Base-by-base conservation (phyloP, 257 asterid species). In the Eucommia ulmoides region DNA sequence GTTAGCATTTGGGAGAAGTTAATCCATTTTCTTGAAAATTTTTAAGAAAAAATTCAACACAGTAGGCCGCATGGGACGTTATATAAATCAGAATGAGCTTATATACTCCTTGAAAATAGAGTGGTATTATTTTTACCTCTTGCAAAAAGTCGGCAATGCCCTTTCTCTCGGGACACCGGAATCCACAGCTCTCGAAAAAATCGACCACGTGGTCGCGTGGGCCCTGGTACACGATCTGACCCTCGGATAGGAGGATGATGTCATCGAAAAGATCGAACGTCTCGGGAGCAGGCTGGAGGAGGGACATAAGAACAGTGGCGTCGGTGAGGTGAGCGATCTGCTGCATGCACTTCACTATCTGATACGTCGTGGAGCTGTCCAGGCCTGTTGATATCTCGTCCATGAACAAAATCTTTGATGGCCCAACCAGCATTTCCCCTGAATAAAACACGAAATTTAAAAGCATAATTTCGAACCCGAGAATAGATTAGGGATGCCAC, bases 371-470 rank as follows among this genome's bases (percentile, higher is more conserved):
- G 8, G 94, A 80, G 62, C 91, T 83, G 68, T 83, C 94, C 33
- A 83, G 71, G 4, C 94, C 94, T 0, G 87, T 83, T 6, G 91
- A 79, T 54, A 83, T 83, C 65, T 83, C 94, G 29, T 83, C 94
- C 94, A 83, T 80, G 22, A 79, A 77, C 12, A 80, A 53, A 19
- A 82, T 69, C 61, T 68, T 80, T 7, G 84, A 71, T 55, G 87
- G 91, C 45, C 94, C 91, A 38, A 83, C 91, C 41, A 80, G 66
- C 77, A 83, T 83, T 65, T 83, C 94, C 24, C 94, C 94, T 81
- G 75, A 29, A 42, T 61, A 49, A 59, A 20, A 7, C 38, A 26
- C 38, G 6, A 4, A 12, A 26, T 26, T 26, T 4, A 26, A 26
- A 26, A 12, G 38, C 38, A 26, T 6, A 4, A 26, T 26, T n/a